Evolutionary conservation across 768 basidiomycete genomes (phyloP).

Genomic region (Termitomyces sp.): DNA sequence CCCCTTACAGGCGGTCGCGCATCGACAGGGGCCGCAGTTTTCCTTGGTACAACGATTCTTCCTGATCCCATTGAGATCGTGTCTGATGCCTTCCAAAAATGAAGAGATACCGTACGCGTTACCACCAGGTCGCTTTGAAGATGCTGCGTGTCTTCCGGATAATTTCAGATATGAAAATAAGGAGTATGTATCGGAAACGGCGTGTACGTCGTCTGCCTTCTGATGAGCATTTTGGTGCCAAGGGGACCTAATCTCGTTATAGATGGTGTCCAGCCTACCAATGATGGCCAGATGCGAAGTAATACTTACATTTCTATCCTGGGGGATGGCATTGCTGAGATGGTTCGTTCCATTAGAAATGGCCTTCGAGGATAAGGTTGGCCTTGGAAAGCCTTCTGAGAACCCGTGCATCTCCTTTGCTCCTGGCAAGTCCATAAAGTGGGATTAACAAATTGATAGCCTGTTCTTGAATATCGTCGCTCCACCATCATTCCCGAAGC

Average conservation of each 20-base stretch:
- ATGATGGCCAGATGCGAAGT: constrained; percentile 61
- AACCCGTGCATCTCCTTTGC: constrained; percentile 43
- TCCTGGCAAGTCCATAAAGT: not conserved
- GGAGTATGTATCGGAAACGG: constrained; percentile 55
- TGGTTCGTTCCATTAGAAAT: constrained; percentile 25
- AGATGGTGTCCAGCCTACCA: constrained; percentile 60
- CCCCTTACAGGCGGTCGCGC: constrained; percentile 53
- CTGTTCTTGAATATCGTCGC: constrained; percentile 61
- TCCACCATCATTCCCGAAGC: constrained; percentile 45
- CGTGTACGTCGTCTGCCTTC: constrained; percentile 27
- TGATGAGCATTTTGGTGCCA: not conserved
- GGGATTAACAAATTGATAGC: constrained; percentile 22
- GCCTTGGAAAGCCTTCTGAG: constrained; percentile 62
- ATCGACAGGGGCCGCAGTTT: constrained; percentile 54
- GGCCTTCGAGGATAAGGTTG: constrained; percentile 54
- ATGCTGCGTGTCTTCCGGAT: constrained; percentile 51
- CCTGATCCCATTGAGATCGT: not conserved
- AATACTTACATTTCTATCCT: not conserved
- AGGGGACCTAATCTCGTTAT: not conserved
- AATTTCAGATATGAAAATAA: constrained; percentile 51
- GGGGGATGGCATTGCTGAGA: not conserved
- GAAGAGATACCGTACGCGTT: constrained; percentile 72
- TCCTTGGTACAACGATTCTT: constrained; percentile 44
- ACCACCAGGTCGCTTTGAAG: constrained; percentile 58
- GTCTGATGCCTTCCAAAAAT: not conserved